Base-by-base conservation (phyloP, 805 yeast species). In the Aciculoconidium aculeatum region DNA sequence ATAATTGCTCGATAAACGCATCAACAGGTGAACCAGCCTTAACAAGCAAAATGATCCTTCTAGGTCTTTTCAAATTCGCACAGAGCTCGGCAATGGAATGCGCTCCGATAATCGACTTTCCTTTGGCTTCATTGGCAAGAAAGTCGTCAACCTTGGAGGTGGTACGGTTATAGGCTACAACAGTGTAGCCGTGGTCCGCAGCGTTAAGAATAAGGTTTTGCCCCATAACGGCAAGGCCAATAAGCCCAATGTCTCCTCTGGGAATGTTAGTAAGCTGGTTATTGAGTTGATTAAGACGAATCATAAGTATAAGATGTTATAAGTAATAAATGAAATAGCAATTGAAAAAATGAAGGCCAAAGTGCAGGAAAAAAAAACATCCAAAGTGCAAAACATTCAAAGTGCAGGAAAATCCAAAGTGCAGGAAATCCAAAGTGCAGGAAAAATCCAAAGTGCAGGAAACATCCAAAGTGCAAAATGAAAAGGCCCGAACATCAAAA, bases 191-290 rank as follows among this genome's bases (percentile, higher is more conserved):
- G 71, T 90, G 94, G 75, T 90, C 98, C 49, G 98, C 98, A 55
- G 94, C 94, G 67, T 90, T 90, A 47, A 90, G 75, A 61, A 90
- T 86, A 75, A 90, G 72, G 77, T 90, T 90, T 75, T 84, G 95
- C 67, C 98, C 98, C 98, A 90, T 90, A 49, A 90, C 98, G 81
- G 98, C 98, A 76, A 90, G 77, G 62, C 98, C 98, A 58, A 92
- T 88, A 63, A 90, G 84, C 67, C 96, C 98, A 65, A 90, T 79
- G 80, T 90, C 98, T 74, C 90, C 92, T 60, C 84, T 77, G 49
- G 44, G 35, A 13, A 30, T 38, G 55, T 49, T 54, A 55, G 57
- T 49, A 39, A 42, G 32, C 27, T 41, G 46, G 32, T 34, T 34
- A n/a, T n/a, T n/a, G n/a, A n/a, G n/a, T n/a, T n/a, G n/a, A n/a